These are phyloP conservation scores for Gastroboletus turbinatus DNA, from an alignment of 1,284 basidiomycete species.

Conservation along the genomic window DNA sequence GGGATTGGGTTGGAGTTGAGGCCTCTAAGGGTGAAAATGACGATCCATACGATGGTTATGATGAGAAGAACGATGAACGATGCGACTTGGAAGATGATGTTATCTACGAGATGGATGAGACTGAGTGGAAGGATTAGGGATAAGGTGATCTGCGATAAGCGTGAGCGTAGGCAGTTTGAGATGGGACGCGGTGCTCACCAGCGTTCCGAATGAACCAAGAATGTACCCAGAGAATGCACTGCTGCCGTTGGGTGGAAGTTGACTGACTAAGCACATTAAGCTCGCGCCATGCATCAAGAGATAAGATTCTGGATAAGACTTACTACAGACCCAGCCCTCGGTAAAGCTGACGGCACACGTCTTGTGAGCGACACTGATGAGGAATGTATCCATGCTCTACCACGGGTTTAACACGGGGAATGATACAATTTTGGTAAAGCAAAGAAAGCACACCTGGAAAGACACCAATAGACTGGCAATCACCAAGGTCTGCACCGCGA, in stretches of 20 bases:
- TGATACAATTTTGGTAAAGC: not conserved
- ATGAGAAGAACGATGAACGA: conserved; percentile 24
- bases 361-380: conserved; percentile 26
- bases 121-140: conserved; percentile 23
- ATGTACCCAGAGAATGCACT: conserved; percentile 25
- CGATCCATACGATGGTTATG: conserved; percentile 22
- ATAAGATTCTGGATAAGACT: conserved; percentile 6
- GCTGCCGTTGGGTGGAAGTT: conserved; percentile 2
- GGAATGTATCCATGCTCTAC: conserved; percentile 28
- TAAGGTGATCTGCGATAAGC: conserved; percentile 18
- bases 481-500: conserved; percentile 25
- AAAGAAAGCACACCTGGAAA: conserved; percentile 19
- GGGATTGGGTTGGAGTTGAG: conserved; percentile 8
- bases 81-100: conserved; percentile 25
- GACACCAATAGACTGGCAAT: conserved; percentile 28
- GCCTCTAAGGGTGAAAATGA: conserved; percentile 16
- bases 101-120: conserved; percentile 26
- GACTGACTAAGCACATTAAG: conserved; percentile 13
- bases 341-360: conserved; percentile 29
- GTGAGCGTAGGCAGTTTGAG: conserved; percentile 1
- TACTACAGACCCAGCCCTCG: conserved; percentile 26
- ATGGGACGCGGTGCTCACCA: conserved; percentile 8
- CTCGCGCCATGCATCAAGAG: not conserved
- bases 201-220: conserved; percentile 27
- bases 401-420: not conserved